phyloP scores from a whole-genome alignment of 2,329 filamentous ascomycete species.

The Clonostachys chloroleuca region DNA sequence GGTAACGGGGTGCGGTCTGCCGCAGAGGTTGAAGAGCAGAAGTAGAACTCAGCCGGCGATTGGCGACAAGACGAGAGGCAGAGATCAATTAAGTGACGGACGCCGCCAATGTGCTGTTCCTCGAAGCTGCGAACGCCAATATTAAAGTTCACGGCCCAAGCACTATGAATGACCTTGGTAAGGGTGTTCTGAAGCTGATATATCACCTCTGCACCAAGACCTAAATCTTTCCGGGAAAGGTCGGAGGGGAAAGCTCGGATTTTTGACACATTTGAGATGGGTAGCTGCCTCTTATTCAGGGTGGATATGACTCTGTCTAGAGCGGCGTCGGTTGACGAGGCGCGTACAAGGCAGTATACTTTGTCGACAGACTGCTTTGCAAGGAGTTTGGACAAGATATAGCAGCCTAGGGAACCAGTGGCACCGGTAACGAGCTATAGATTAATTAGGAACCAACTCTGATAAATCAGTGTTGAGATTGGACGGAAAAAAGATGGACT shows the following conservation, averaged over 20 bases:
- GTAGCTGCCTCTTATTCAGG: not conserved
- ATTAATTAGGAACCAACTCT: too few species aligned
- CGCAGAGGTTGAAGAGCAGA: conserved; percentile 44
- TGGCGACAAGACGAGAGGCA: conserved; percentile 11
- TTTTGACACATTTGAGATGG: conserved; percentile 3
- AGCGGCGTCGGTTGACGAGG: conserved; percentile 14
- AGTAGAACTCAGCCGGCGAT: conserved; percentile 29
- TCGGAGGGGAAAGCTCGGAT: conserved; percentile 11
- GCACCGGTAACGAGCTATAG: conserved; percentile 48
- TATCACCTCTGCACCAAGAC: conserved; percentile 14
- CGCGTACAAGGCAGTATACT: conserved; percentile 46
- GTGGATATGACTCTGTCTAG: conserved; percentile 11
- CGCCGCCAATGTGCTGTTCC: conserved; percentile 36
- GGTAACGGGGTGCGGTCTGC: conserved; percentile 26
- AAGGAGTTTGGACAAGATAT: conserved; percentile 52
- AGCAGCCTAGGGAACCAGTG: conserved; percentile 59
- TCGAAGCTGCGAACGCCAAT: conserved; percentile 44
- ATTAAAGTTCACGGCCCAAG: conserved; percentile 55
- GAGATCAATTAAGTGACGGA: conserved; percentile 36
- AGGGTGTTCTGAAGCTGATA: conserved; percentile 20
- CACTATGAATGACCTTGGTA: conserved; percentile 41
- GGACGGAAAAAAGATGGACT: too few species aligned
- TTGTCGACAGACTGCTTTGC: conserved; percentile 45
- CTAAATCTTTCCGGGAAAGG: conserved; percentile 9
- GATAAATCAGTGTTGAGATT: too few species aligned